Conservation (phyloP, 179 eudicot genomes). For the Drosera spatulata region DNA sequence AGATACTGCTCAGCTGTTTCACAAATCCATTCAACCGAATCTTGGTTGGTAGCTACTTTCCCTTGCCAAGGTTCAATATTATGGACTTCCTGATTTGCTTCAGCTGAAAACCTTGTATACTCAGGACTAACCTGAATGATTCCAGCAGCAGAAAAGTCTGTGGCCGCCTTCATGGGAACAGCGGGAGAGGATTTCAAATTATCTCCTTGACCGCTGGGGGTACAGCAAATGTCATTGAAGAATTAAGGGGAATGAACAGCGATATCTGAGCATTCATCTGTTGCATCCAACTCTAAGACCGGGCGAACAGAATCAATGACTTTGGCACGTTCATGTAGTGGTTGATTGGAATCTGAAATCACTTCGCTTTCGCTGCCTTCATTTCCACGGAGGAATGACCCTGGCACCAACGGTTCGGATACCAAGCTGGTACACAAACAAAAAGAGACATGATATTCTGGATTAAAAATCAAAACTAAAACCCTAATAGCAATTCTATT, state of each 20-base stretch:
- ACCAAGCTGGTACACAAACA: slow-evolving; percentile 8
- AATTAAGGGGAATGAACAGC: slow-evolving; percentile 19
- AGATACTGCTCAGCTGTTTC: slow-evolving; percentile 43
- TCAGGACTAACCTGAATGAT: slow-evolving; percentile 18
- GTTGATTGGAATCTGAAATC: slow-evolving; percentile 8
- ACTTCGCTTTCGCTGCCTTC: slow-evolving; percentile 13
- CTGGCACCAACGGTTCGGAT: slow-evolving; percentile 38
- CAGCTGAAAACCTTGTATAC: slow-evolving; percentile 11
- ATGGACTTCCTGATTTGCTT: slow-evolving; percentile 9
- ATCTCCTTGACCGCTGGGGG: slow-evolving; percentile 12
- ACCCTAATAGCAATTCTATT: too few relatives aligned
- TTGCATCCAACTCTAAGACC: slow-evolving; percentile 8
- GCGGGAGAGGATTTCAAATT: slow-evolving; percentile 7
- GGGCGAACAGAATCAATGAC: slow-evolving; percentile 11
- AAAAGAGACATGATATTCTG: not conserved
- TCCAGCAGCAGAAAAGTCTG: slow-evolving; percentile 14
- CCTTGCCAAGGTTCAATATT: slow-evolving; percentile 17
- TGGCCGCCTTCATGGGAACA: slow-evolving; percentile 8
- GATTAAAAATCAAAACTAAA: not conserved
- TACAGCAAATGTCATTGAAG: slow-evolving; percentile 20
- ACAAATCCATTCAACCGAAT: slow-evolving; percentile 50
- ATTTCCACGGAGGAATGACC: slow-evolving; percentile 23
- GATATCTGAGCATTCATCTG: slow-evolving; percentile 24
- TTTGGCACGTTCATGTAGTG: slow-evolving; percentile 6
- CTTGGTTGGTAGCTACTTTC: slow-evolving; percentile 29